Evolutionary conservation across 2,329 filamentous ascomycete genomes (phyloP), one percentile per base, ranked within the genome.

Genomic region (Domatiomyces catenatus): DNA sequence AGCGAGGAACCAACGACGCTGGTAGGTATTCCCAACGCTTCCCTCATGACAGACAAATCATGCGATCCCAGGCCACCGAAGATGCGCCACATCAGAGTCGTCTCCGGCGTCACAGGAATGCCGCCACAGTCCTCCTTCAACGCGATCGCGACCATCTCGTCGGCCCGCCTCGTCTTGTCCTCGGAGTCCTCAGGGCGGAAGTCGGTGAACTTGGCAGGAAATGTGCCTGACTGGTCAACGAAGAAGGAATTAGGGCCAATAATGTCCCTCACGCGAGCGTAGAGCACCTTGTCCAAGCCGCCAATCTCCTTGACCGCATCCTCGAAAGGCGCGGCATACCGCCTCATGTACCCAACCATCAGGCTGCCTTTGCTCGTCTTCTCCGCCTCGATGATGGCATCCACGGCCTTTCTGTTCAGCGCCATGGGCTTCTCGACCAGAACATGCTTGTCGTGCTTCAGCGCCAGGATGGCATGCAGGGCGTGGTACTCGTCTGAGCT

Each of bases 341-440:
- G 69, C 18, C 79, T 67, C 69, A 79, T 79, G 50, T 76, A 79
- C 1, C 77, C 77, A 0, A 83, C 75, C 58, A 82, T 76, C 1
- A 80, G 69, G 26, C 62, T 67, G 0, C 68, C 71, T 1, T 64
- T 61, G 0, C 69, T 68, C 1, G 52, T 57, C 17, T 63, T 61
- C 59, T 79, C 73, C 0, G 76, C 76, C 0, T 65, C 70, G 26
- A 73, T 63, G 19, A 83, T 71, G 0, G 64, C 60, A 22, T 72
- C 62, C 0, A 72, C 64, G 46, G 72, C 71, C 1, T 64, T 66
- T 18, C 73, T 62, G 20, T 67, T 73, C 3, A 81, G 59, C 0
- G 75, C 69, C 1, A 78, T 58, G 0, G 79, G 79, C 51, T 80
- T 80, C 60, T 83, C 78, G 3, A 82, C 64, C 52, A 83, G 69